Conservation (phyloP, 208 protist species). For the Lotmaria passim region DNA sequence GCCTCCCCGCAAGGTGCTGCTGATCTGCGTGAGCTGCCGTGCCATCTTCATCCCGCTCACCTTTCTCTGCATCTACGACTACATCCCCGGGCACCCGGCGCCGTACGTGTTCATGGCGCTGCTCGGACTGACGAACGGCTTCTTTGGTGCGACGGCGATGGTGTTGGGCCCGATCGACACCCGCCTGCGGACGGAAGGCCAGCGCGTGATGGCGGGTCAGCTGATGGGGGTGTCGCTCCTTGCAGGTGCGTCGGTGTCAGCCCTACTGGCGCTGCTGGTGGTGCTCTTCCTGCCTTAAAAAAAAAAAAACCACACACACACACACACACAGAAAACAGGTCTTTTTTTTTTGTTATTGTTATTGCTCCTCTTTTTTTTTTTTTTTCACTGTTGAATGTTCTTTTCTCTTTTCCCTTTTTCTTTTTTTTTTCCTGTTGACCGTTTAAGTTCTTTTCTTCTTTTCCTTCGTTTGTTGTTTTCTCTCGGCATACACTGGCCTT, state of each 20-base stretch:
- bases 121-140: constrained; percentile 81
- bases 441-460: constrained; percentile 12
- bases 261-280: constrained; percentile 67
- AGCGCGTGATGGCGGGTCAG: constrained; percentile 83
- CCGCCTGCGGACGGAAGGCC: constrained; percentile 57
- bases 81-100: constrained; percentile 71
- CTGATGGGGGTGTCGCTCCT: constrained; percentile 82
- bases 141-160: constrained; percentile 77
- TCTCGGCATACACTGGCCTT: too few species aligned
- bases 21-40: constrained; percentile 47
- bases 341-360: constrained; percentile 10
- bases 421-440: constrained; percentile 10
- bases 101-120: constrained; percentile 65
- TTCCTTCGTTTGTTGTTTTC: constrained; percentile 2
- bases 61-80: constrained; percentile 79
- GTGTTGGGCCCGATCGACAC: constrained; percentile 70
- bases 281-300: constrained; percentile 63
- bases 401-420: constrained; percentile 2
- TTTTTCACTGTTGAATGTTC: constrained; percentile 9
- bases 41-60: constrained; percentile 73
- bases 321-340: not conserved
- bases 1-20: constrained; percentile 50
- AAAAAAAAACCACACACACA: not conserved
- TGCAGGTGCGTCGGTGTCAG: constrained; percentile 57
- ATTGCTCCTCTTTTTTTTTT: constrained; percentile 2